Base-by-base conservation (phyloP, 805 yeast genomes). In the Wickerhamomyces canadensis region DNA sequence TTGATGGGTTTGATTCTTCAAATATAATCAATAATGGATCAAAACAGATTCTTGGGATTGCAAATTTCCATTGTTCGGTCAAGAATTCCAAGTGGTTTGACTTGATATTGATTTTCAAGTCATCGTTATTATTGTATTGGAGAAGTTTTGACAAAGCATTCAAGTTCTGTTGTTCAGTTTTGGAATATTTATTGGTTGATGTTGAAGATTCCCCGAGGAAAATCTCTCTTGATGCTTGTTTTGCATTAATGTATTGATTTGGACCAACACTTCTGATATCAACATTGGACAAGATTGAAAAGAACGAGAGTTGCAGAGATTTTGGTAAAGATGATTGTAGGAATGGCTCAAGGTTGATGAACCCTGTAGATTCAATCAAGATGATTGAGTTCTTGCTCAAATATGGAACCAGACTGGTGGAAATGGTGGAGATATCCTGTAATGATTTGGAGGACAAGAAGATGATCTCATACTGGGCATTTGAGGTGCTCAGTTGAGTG, bases 31-130 rank as follows among this genome's bases (percentile, higher is more conserved):
- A 66, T 31, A 88, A 64, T 5, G 95, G 87, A 57, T 82, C 84
- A 54, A 88, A 76, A 17, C 88, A 80, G 29, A 87, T 75, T 38
- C 76, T 72, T 8, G 95, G 86, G 37, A 87, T 69, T 1, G 94
- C 89, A 39, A 84, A 69, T 55, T 81, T 79, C 96, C 96, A 88
- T 59, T 87, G 93, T 50, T 80, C 80, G 11, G 80, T 74, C 58
- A 76, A 64, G 50, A 76, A 82, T 44, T 78, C 86, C 38, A 70
- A 61, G 32, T 77, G 65, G 46, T 70, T 65, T 40, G 67, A 60
- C 38, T 60, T 31, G 18, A 47, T 5, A 13, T 17, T 31, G 11
- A 76, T 64, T 50, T 73, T 73, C 45, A 76, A 65, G 34, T 73
- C 70, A 33, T 69, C 69, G 4, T 32, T 32, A 70, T 61, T 39